Evolutionary conservation across 2,329 filamentous ascomycete species (phyloP).

Genomic region (Exophiala dermatitidis): DNA sequence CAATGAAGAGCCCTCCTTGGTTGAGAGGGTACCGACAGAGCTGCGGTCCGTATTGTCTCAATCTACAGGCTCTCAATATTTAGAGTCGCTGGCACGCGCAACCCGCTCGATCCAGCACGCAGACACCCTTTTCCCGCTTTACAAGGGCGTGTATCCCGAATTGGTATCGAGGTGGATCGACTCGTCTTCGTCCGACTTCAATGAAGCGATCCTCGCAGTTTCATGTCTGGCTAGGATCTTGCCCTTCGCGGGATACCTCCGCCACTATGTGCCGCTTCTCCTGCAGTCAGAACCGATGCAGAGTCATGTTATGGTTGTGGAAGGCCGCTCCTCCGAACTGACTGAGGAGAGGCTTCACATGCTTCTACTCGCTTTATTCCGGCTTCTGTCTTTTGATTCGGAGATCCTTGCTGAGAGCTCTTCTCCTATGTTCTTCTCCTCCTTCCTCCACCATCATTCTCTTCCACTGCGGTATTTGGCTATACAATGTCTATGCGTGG

Average conservation of each 20-base stretch:
- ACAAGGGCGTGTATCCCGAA: constrained; percentile 70
- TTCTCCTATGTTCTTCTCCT: constrained; percentile 60
- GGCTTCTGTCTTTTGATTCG: constrained; percentile 70
- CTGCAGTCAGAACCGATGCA: constrained; percentile 3
- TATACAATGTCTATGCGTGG: constrained; percentile 69
- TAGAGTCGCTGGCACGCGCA: constrained; percentile 62
- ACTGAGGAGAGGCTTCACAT: constrained; percentile 36
- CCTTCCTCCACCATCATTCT: constrained; percentile 55
- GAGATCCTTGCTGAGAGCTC: constrained; percentile 59
- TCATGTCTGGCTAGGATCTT: constrained; percentile 28
- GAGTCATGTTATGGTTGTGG: background rate
- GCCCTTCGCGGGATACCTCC: constrained; percentile 22
- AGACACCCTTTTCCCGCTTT: constrained; percentile 65
- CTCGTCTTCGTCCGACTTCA: constrained; percentile 16
- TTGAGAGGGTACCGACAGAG: constrained; percentile 60
- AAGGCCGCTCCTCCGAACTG: constrained; percentile 19
- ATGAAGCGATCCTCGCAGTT: constrained; percentile 30
- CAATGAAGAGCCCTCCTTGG: constrained; percentile 47
- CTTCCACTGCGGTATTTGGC: constrained; percentile 68
- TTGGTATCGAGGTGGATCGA: constrained; percentile 67
- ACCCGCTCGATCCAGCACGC: constrained; percentile 65
- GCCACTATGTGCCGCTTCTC: constrained; percentile 11
- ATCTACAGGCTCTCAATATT: constrained; percentile 57
- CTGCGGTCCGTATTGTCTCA: constrained; percentile 60
- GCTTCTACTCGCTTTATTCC: constrained; percentile 63